A percentile compares a stretch with the other conserved stretches of the same genome.
phyloP scores from a whole-genome alignment of 2,329 filamentous ascomycete species.

The Fusarium nodosum region DNA sequence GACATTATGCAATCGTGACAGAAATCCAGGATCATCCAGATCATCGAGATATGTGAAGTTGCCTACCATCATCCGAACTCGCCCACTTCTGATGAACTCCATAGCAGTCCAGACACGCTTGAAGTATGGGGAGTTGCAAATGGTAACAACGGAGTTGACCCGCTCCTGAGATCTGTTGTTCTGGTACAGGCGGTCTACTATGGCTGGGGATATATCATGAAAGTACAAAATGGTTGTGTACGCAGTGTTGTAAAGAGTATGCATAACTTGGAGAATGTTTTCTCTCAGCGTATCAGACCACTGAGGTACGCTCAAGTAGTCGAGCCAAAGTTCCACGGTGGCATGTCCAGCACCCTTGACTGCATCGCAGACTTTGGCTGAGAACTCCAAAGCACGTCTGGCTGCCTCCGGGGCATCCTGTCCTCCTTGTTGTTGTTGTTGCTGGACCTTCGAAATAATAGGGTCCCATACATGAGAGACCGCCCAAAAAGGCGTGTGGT shows the following conservation, averaged over 20 bases:
- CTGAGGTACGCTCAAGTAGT: slow-evolving; percentile 1
- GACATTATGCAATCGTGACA: accelerated
- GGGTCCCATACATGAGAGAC: slow-evolving; percentile 7
- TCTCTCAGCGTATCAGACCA: not conserved
- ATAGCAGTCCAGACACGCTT: slow-evolving; percentile 1
- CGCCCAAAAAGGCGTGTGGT: not conserved
- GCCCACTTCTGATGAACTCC: slow-evolving; percentile 9
- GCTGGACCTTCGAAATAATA: not conserved
- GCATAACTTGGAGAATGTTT: not conserved
- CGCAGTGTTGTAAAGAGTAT: not conserved
- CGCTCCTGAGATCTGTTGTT: not conserved
- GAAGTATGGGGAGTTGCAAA: slow-evolving; percentile 13
- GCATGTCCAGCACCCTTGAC: not conserved
- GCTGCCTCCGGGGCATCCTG: not conserved
- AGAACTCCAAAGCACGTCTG: not conserved
- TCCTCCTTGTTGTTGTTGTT: not conserved
- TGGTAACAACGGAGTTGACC: not conserved
- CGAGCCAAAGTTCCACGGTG: not conserved
- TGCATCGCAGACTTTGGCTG: accelerated
- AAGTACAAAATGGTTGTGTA: not conserved
- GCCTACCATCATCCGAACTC: not conserved
- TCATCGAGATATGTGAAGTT: not conserved
- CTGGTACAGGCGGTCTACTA: not conserved
- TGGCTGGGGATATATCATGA: not conserved
- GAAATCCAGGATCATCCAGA: not conserved